Conservation (phyloP, 306 rosid species). For the Abrus pulchellus region DNA sequence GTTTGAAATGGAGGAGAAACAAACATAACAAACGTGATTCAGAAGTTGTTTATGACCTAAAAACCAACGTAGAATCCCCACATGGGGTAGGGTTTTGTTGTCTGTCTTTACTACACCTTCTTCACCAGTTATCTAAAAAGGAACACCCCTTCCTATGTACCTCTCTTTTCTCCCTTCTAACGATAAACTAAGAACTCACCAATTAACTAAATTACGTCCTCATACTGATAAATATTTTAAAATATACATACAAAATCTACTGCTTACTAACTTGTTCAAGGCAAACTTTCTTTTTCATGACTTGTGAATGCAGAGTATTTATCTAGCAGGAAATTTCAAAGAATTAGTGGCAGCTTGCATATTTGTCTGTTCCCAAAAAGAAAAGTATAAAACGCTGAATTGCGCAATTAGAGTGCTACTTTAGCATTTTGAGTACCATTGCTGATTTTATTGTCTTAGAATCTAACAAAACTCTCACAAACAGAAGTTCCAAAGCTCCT, state of each 20-base stretch:
- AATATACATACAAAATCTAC: neutral
- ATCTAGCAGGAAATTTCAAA: neutral
- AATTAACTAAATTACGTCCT: neutral
- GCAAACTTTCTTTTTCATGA: neutral
- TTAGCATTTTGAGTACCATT: neutral
- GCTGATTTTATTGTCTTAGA: neutral
- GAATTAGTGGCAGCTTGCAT: neutral
- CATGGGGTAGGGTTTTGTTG: neutral
- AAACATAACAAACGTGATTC: neutral
- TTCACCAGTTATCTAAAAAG: neutral
- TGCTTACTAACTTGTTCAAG: neutral
- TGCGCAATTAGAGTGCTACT: neutral
- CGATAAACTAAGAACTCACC: neutral
- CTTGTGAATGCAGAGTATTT: neutral
- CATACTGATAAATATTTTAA: neutral
- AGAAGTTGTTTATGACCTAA: neutral
- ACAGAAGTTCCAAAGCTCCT: neutral
- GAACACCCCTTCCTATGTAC: neutral
- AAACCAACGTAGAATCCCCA: neutral
- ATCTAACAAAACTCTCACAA: neutral
- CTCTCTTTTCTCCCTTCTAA: neutral
- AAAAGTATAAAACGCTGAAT: neutral
- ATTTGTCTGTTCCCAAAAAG: conserved; percentile 13
- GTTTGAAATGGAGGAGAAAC: no score
- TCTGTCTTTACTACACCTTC: neutral